phyloP scores from a whole-genome alignment of 768 basidiomycete genomes.

The Boletus coccyginus region DNA sequence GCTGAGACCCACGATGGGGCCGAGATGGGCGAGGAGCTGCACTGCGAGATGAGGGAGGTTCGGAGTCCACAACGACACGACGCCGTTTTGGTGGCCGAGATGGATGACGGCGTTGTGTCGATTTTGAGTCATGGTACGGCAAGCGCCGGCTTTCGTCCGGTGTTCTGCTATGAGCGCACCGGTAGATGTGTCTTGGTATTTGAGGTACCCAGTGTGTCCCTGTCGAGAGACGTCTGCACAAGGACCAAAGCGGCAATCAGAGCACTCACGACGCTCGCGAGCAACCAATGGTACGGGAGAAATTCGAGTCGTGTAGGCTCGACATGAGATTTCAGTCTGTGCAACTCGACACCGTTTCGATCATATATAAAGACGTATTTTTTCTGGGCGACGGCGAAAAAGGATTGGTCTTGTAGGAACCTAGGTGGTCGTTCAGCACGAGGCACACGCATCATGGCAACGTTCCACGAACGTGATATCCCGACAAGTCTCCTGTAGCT shows the following conservation, averaged over 20 bases:
- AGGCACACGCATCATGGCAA: background rate
- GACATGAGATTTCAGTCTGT: constrained; percentile 77
- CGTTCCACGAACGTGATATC: constrained; percentile 77
- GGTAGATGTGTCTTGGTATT: constrained; percentile 97
- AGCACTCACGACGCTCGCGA: constrained; percentile 72
- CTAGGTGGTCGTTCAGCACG: constrained; percentile 36
- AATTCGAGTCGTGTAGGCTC: constrained; percentile 91
- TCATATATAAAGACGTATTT: constrained; percentile 97
- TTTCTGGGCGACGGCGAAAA: constrained; percentile 94
- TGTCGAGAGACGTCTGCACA: constrained; percentile 19
- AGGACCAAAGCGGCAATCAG: background rate
- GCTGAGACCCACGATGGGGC: constrained; percentile 76
- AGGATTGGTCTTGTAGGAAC: constrained; percentile 90
- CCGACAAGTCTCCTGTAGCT: constrained; percentile 84
- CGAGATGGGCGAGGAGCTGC: constrained; percentile 86
- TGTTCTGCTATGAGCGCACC: constrained; percentile 84
- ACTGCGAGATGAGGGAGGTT: constrained; percentile 91
- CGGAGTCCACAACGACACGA: constrained; percentile 96
- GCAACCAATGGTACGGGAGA: constrained; percentile 93
- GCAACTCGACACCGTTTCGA: constrained; percentile 88
- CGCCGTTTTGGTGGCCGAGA: constrained; percentile 92
- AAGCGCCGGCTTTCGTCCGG: constrained; percentile 86
- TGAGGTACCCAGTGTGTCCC: constrained; percentile 89
- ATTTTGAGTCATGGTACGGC: constrained; percentile 86
- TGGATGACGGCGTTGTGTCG: constrained; percentile 91